phyloP scores from a whole-genome alignment of 83 land plant species.

The Isoetes engelmannii region DNA sequence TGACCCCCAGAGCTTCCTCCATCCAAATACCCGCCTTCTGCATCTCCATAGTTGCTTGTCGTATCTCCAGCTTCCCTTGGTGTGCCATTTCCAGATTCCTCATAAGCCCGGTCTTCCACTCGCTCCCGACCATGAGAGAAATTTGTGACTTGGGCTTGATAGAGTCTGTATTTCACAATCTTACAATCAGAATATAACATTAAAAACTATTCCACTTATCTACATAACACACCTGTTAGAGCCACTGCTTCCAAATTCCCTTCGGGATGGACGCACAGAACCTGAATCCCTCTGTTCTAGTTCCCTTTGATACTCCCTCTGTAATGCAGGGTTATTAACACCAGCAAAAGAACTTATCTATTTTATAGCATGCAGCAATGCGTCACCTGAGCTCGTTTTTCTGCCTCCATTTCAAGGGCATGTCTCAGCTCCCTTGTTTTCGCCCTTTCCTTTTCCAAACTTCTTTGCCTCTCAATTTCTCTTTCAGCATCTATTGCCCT shows the following conservation, averaged over 20 bases:
- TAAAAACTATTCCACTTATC: not conserved
- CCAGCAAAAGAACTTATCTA: not conserved
- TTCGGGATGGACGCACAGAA: constrained; percentile 49
- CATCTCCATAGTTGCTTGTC: constrained; percentile 53
- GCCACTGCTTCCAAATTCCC: constrained; percentile 60
- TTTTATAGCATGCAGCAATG: not conserved
- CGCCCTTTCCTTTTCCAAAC: constrained; percentile 79
- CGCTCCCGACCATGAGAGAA: constrained; percentile 57
- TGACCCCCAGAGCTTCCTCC: constrained; percentile 36
- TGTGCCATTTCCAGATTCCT: constrained; percentile 36
- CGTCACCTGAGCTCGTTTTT: constrained; percentile 68
- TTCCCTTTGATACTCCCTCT: constrained; percentile 91
- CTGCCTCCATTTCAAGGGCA: constrained; percentile 74
- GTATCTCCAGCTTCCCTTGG: constrained; percentile 45
- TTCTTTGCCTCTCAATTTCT: constrained; percentile 72
- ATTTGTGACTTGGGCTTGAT: constrained; percentile 40
- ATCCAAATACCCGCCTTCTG: constrained; percentile 48
- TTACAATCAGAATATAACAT: constrained; percentile 31
- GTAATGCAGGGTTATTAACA: not conserved
- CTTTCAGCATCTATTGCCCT: constrained; percentile 60
- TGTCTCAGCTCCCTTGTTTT: constrained; percentile 82
- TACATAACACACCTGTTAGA: constrained; percentile 43
- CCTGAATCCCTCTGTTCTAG: constrained; percentile 84
- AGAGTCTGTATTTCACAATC: constrained; percentile 28
- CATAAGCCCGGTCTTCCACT: constrained; percentile 52